Base-by-base conservation (phyloP, 139 green algal species). In the Coelastrella sp. region DNA sequence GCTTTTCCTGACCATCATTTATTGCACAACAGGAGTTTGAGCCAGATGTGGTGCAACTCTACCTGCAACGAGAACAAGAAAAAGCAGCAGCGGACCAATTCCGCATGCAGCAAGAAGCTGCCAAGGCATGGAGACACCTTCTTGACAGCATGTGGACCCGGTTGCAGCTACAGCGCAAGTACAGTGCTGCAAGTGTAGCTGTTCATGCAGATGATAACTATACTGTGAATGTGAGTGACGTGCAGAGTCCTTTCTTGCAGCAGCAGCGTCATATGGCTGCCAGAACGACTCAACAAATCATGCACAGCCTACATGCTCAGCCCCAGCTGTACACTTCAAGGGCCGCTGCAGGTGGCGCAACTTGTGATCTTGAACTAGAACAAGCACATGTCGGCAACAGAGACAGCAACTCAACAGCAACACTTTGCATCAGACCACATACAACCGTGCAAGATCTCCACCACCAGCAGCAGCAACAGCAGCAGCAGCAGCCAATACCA, bases 81-180 rank as follows among this genome's bases (percentile, higher is more conserved):
- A 61, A 87, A 22, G 90, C 89, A 25, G 91, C 91, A 75, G 87
- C 87, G 58, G 92, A 89, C 22, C 83, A 65, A n/a, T 58, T 24
- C 12, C 92, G 92, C 65, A 57, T 68, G 24, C 63, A 63, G 5
- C 87, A 84, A 5, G 94, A 92, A 74, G 95, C 87, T 10, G 86
- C 90, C n/a, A 84, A 66, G 1, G 92, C 91, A 0, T 97, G 95
- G 96, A 86, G 90, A 68, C 82, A 68, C 65, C 91, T 97, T 75
- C 88, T 97, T 87, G 79, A 24, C 24, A 84, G 60, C 61, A 86
- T 91, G 88, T 79, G 57, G 80, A 87, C 78, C 10, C 66, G 88
- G 9, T 60, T 91, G 57, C 61, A 91, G 70, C 68, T 91, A 22
- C 60, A 91, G 65, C 80, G 88, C 25, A 72, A 58, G 81, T 88